These are phyloP conservation scores for Penicillium egyptiacum DNA, from an alignment of 495 filamentous ascomycete species.

Conservation along the genomic window DNA sequence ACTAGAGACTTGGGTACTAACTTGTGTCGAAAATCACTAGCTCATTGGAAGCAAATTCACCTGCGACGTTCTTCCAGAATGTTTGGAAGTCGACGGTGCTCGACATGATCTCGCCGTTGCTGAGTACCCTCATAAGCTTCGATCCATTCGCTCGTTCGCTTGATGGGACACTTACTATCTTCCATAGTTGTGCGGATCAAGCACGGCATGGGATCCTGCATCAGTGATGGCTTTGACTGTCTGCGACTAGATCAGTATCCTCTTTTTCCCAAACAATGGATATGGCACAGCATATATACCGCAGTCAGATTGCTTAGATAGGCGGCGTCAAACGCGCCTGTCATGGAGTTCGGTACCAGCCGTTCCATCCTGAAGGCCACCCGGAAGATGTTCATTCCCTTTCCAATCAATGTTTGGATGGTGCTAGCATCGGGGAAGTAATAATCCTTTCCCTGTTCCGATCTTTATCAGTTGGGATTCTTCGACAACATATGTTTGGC, in stretches of 20 bases:
- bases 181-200: slow-evolving; percentile 71
- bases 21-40: slow-evolving; percentile 61
- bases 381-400: slow-evolving; percentile 70
- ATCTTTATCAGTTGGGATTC: slow-evolving; percentile 26
- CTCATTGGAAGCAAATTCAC: slow-evolving; percentile 55
- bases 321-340: slow-evolving; percentile 36
- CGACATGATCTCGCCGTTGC: slow-evolving; percentile 65
- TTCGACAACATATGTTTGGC: background rate
- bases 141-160: background rate
- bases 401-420: slow-evolving; percentile 55
- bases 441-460: slow-evolving; percentile 51
- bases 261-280: background rate
- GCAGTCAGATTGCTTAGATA: slow-evolving; percentile 43
- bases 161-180: slow-evolving; percentile 35
- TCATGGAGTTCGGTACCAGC: slow-evolving; percentile 52
- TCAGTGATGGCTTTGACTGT: slow-evolving; percentile 61
- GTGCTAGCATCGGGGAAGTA: slow-evolving; percentile 55
- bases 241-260: slow-evolving; percentile 27
- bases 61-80: slow-evolving; percentile 65
- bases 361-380: slow-evolving; percentile 70
- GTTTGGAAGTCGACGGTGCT: slow-evolving; percentile 57
- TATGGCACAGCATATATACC: slow-evolving; percentile 32
- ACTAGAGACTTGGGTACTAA: slow-evolving; percentile 14
- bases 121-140: slow-evolving; percentile 23
- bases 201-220: slow-evolving; percentile 61